Base-by-base conservation (phyloP, 768 basidiomycete species). In the Boletus coccyginus region DNA sequence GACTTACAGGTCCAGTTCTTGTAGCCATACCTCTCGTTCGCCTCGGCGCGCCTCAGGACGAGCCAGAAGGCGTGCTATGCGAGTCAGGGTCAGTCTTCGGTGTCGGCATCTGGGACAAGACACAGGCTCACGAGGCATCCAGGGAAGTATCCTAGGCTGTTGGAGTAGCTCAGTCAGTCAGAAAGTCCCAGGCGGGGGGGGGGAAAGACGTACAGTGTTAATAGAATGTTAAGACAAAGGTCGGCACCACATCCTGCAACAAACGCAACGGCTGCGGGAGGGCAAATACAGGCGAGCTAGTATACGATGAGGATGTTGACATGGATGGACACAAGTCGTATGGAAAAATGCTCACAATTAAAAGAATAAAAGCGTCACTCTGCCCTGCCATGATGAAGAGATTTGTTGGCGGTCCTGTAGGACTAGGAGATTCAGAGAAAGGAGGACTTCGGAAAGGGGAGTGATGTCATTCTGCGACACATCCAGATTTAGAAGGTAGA, bases 211-310 rank as follows among this genome's bases (percentile, higher is more conserved):
- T 67, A 91, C 90, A 88, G 64, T 0, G 92, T 93, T 57, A 94
- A 73, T 47, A 80, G 68, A 53, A 94, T 81, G 74, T 92, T 94
- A 65, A 94, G 84, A 58, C 93, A 79, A 32, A 94, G 77, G 72
- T 94, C 92, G 58, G 84, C 87, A 46, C 87, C 83, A 67, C 92
- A 95, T 43, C 92, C 92, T 8, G 88, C 79, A 48, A 93, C 69
- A 65, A 92, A 81, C 7, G 73, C 84, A 11, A 81, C 90, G 0
- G 89, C 88, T 0, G 88, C 88, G 3, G 91, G 89, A 14, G 91
- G 90, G 67, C 90, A 90, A 42, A 92, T 56, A 58, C 88, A 84
- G 21, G 88, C 85, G 48, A 90, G 78, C 89, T 90, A 41, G 24
- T 8, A 7, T 3, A 33, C 8, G 32, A 44, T 45, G n/a, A 55